These are phyloP conservation scores for Beauveria pseudobassiana DNA, from an alignment of 2,329 filamentous ascomycete genomes.

Conservation along the genomic window DNA sequence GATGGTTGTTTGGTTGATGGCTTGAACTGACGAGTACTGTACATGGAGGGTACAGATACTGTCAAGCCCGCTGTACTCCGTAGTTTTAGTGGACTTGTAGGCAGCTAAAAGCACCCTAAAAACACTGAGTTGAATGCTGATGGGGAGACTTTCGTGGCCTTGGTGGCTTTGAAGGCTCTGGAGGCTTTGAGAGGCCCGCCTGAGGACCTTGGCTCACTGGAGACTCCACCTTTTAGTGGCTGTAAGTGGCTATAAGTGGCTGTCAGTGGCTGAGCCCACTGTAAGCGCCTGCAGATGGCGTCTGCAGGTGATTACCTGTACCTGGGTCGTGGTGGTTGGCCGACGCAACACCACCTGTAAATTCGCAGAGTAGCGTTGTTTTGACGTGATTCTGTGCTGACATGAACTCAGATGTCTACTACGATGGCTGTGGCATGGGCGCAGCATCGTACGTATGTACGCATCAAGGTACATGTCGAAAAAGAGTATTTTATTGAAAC, in stretches of 20 bases:
- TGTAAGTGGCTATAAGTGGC: too few species aligned
- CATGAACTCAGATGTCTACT: too few species aligned
- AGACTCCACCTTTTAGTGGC: background rate
- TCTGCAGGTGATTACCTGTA: background rate
- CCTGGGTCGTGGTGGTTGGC: background rate
- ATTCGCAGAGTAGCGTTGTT: background rate
- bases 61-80: too few species aligned
- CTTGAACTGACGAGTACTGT: too few species aligned
- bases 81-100: too few species aligned
- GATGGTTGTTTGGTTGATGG: too few species aligned
- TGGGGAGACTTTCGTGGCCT: background rate
- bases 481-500: background rate
- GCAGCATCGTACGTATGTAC: background rate
- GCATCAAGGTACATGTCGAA: background rate
- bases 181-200: background rate
- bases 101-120: too few species aligned
- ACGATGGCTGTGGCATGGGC: too few species aligned
- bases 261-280: background rate
- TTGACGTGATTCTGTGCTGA: too few species aligned
- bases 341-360: background rate
- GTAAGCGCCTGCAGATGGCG: conserved; percentile 1
- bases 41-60: too few species aligned
- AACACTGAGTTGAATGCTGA: background rate
- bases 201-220: background rate
- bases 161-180: background rate